Evolutionary conservation across 1,139 yeast genomes (phyloP).

Genomic region (Yamadazyma atlantica): DNA sequence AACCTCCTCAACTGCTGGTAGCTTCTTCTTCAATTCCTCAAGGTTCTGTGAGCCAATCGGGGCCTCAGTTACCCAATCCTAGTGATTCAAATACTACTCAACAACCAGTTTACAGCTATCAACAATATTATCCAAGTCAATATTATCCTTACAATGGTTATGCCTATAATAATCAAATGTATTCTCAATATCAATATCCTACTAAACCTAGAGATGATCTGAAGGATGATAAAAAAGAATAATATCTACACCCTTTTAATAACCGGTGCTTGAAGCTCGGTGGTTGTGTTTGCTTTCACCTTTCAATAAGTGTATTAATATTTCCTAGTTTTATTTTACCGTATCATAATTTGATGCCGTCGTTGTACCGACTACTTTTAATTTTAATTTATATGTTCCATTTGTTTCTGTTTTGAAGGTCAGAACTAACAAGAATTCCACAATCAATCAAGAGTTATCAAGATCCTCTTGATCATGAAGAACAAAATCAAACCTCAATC

Average conservation of each 20-base stretch:
- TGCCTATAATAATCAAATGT: conserved; percentile 24
- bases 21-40: neutral
- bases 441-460: too few relatives aligned
- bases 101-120: conserved; percentile 18
- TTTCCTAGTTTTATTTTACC: neutral
- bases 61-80: conserved; percentile 1
- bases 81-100: conserved; percentile 5
- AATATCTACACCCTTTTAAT: neutral
- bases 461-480: too few relatives aligned
- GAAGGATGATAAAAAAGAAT: conserved; percentile 10
- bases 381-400: neutral
- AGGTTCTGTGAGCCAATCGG: neutral
- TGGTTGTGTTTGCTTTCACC: neutral
- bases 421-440: too few relatives aligned
- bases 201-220: conserved; percentile 11
- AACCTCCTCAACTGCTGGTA: conserved; percentile 4
- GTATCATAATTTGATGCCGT: too few relatives aligned
- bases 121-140: conserved; percentile 20
- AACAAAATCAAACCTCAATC: neutral
- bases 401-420: too few relatives aligned
- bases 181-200: conserved; percentile 16
- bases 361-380: too few relatives aligned
- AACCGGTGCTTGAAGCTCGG: neutral
- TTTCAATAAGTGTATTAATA: neutral
- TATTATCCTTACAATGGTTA: conserved; percentile 20